Percentiles rank a stretch among this genome's conserved stretches.
Conservation (phyloP, 176 grass and related monocot species). For the Rhynchospora tenuis region DNA sequence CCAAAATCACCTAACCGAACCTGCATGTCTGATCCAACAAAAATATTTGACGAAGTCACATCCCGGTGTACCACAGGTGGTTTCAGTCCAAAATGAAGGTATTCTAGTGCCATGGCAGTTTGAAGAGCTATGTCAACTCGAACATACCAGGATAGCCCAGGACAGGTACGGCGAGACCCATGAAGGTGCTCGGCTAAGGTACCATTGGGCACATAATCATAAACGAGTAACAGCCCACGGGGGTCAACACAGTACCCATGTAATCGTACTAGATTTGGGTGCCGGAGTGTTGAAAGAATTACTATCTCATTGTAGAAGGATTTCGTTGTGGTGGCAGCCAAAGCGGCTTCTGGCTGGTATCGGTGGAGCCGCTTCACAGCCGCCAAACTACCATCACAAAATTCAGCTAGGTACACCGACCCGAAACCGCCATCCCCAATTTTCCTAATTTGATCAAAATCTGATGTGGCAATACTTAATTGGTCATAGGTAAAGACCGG, state of each 20-base stretch:
- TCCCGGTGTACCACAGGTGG: conserved; percentile 93
- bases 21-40: conserved; percentile 84
- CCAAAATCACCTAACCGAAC: conserved; percentile 93
- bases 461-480: conserved; percentile 55
- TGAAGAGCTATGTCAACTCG: conserved; percentile 80
- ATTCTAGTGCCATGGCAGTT: conserved; percentile 86
- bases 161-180: conserved; percentile 9
- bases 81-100: conserved; percentile 85
- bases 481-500: conserved; percentile 77
- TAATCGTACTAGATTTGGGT: conserved; percentile 83
- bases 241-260: conserved; percentile 90
- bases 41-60: conserved; percentile 93
- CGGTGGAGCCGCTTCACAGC: conserved; percentile 85
- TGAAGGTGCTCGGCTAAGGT: conserved; percentile 94
- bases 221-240: conserved; percentile 81
- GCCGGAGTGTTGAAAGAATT: conserved; percentile 87
- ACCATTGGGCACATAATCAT: conserved; percentile 94
- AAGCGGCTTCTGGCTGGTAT: conserved; percentile 43
- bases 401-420: conserved; percentile 57
- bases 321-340: conserved; percentile 48
- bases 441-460: conserved; percentile 61
- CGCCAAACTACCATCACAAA: conserved; percentile 43
- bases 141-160: conserved; percentile 43
- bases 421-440: conserved; percentile 86
- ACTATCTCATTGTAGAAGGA: conserved; percentile 96